Percentiles rank a stretch among this genome's conserved stretches.
phyloP scores from a whole-genome alignment of 768 basidiomycete species.

The Calvatia gigantea region DNA sequence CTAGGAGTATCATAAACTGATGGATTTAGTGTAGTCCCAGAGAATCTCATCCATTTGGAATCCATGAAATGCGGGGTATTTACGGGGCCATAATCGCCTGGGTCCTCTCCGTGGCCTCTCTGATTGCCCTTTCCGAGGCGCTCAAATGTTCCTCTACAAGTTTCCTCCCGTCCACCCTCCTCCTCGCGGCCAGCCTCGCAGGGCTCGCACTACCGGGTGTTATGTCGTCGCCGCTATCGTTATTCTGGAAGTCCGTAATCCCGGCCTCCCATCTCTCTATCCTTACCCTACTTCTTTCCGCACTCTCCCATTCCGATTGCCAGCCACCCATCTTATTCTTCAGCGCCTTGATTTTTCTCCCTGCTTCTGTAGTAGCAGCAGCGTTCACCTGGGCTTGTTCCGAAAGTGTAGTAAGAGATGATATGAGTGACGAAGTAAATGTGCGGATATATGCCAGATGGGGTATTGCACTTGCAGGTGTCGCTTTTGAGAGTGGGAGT shows the following conservation, averaged over 20 bases:
- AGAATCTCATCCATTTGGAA: neutral
- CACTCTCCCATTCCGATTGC: conserved; percentile 81
- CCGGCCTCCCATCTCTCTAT: conserved; percentile 84
- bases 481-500: conserved; percentile 37
- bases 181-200: conserved; percentile 24
- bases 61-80: conserved; percentile 13
- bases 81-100: conserved; percentile 79
- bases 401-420: conserved; percentile 72
- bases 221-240: conserved; percentile 25
- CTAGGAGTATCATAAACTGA: neutral
- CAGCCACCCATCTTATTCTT: conserved; percentile 82
- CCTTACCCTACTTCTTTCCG: conserved; percentile 69
- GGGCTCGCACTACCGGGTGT: conserved; percentile 25
- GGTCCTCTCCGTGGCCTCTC: conserved; percentile 72
- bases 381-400: conserved; percentile 89
- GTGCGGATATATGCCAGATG: conserved; percentile 71
- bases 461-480: conserved; percentile 56
- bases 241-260: conserved; percentile 31
- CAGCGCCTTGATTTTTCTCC: conserved; percentile 79
- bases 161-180: conserved; percentile 62
- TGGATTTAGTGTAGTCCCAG: neutral
- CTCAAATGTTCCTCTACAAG: conserved; percentile 76
- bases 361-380: conserved; percentile 81
- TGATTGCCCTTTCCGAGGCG: conserved; percentile 70
- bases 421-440: conserved; percentile 69